phyloP scores from a whole-genome alignment of 2,329 filamentous ascomycete species.

The Dothiorella sarmentorum region DNA sequence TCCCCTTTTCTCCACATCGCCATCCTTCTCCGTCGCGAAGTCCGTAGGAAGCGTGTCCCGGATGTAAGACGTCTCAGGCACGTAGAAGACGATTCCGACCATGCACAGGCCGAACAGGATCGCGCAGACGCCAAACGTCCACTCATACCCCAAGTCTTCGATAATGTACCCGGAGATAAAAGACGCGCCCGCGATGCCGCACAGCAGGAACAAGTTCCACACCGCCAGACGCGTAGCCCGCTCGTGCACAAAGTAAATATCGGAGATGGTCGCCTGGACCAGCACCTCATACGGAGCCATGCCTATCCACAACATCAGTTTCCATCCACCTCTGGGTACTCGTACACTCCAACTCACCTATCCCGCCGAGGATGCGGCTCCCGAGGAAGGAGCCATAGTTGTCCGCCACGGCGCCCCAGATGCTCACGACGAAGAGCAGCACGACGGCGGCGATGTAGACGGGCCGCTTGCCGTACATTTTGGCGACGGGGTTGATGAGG shows the following conservation, averaged over 20 bases:
- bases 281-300: conserved; percentile 53
- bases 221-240: conserved; percentile 39
- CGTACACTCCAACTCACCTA: conserved; percentile 27
- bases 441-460: conserved; percentile 48
- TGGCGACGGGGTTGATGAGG: conserved; percentile 51
- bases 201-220: conserved; percentile 41
- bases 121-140: conserved; percentile 41
- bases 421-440: conserved; percentile 47
- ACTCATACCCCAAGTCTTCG: conserved; percentile 39
- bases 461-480: conserved; percentile 50
- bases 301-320: conserved; percentile 21
- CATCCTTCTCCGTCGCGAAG: conserved; percentile 21
- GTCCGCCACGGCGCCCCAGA: conserved; percentile 48
- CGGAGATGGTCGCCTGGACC: conserved; percentile 50
- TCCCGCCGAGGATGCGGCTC: conserved; percentile 45
- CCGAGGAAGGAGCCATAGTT: conserved; percentile 47
- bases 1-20: conserved; percentile 20
- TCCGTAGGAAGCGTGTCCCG: conserved; percentile 10
- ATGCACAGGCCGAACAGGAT: conserved; percentile 37
- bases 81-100: conserved; percentile 29
- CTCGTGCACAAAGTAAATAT: conserved; percentile 46
- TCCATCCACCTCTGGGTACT: too few relatives aligned
- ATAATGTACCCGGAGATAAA: conserved; percentile 42
- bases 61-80: conserved; percentile 30
- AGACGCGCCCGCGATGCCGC: conserved; percentile 38